Evolutionary conservation across 345 rosid genomes (phyloP).

Genomic region (Syzygium grande): DNA sequence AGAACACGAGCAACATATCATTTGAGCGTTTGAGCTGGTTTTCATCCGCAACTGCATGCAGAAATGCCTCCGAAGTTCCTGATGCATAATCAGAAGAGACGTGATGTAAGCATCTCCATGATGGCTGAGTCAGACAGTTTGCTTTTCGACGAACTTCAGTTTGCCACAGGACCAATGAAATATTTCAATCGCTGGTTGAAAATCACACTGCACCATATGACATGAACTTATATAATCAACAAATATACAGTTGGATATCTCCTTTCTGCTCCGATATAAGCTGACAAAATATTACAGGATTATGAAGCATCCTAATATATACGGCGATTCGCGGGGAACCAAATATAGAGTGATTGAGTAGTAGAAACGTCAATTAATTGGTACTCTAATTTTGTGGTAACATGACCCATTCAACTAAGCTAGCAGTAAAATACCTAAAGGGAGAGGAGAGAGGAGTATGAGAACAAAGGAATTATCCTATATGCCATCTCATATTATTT

Average conservation of each 20-base stretch:
- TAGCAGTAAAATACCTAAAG: not conserved
- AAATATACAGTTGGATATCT: not conserved
- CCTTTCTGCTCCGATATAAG: not conserved
- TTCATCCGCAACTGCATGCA: conserved; percentile 88
- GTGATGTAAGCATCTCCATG: not conserved
- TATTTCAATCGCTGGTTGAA: not conserved
- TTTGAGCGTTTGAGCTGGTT: conserved; percentile 70
- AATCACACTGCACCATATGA: not conserved
- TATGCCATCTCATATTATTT: not conserved
- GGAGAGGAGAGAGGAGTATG: not conserved
- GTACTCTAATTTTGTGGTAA: not conserved
- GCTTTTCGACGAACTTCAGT: not conserved
- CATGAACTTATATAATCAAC: not conserved
- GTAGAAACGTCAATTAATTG: not conserved
- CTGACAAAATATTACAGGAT: not conserved
- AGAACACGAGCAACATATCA: conserved; percentile 66
- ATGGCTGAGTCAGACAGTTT: not conserved
- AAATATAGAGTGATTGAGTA: not conserved
- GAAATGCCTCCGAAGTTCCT: conserved; percentile 95
- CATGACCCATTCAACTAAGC: not conserved
- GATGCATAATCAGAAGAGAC: conserved; percentile 12
- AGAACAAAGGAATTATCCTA: not conserved
- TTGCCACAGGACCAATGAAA: not conserved
- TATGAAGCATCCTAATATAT: not conserved
- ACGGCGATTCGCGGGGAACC: accelerated